Percentiles rank a stretch among this genome's conserved stretches.
These are phyloP conservation scores for Aureobasidium namibiae DNA, from an alignment of 2,329 filamentous ascomycete genomes.

Conservation along the genomic window DNA sequence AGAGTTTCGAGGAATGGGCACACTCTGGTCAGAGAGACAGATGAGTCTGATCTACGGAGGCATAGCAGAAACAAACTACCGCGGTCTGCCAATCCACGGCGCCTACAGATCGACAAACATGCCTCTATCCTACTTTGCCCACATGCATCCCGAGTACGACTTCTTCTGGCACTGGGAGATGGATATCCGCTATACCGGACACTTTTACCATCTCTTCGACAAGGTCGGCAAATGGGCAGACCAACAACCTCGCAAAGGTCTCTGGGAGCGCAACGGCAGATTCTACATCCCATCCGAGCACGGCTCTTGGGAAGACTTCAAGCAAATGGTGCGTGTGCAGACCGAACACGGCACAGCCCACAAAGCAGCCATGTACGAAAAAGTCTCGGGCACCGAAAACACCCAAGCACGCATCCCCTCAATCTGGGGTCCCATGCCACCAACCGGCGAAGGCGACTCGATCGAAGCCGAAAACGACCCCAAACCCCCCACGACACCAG, in stretches of 20 bases:
- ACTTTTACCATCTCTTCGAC: constrained; percentile 74
- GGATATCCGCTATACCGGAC: constrained; percentile 82
- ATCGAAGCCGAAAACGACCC: constrained; percentile 46
- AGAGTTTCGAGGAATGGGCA: constrained; percentile 45
- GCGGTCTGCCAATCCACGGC: constrained; percentile 60
- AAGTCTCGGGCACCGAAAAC: constrained; percentile 27
- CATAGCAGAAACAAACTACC: constrained; percentile 42
- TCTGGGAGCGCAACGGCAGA: constrained; percentile 69
- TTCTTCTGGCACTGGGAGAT: constrained; percentile 96
- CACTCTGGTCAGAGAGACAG: constrained; percentile 44
- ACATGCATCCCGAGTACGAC: constrained; percentile 80
- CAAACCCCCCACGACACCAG: constrained; percentile 48
- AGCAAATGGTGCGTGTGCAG: constrained; percentile 54
- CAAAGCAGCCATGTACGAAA: constrained; percentile 36
- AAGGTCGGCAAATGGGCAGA: constrained; percentile 58
- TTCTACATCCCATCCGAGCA: constrained; percentile 69
- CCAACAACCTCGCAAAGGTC: constrained; percentile 58
- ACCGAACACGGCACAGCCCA: constrained; percentile 45
- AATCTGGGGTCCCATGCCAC: constrained; percentile 41
- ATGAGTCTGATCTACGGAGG: constrained; percentile 48
- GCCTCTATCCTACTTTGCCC: constrained; percentile 89
- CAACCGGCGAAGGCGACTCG: constrained; percentile 32
- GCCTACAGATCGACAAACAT: constrained; percentile 71
- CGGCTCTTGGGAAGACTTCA: constrained; percentile 65
- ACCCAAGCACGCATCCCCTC: constrained; percentile 32